Conservation (phyloP, 1,284 basidiomycete species). For the Leccinum ponderosum region DNA sequence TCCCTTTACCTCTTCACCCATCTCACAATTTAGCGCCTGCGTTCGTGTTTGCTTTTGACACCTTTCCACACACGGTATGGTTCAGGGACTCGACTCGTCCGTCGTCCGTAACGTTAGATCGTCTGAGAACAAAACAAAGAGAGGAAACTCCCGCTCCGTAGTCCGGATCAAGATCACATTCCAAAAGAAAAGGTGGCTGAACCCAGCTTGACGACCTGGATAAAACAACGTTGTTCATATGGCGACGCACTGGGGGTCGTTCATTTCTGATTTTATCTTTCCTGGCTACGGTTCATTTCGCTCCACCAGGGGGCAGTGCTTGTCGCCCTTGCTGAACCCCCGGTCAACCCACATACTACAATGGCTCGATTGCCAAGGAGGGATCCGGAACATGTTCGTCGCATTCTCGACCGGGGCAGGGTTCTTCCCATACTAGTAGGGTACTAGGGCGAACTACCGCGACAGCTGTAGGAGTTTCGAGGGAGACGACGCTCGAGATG, state of each 20-base stretch:
- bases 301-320: background rate
- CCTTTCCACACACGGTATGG: background rate
- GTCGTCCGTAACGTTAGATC: background rate
- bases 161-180: background rate
- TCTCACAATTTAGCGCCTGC: background rate
- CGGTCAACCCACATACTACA: too few relatives aligned
- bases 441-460: background rate
- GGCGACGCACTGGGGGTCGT: background rate
- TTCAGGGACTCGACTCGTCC: background rate
- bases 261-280: background rate
- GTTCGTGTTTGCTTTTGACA: background rate
- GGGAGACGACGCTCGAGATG: background rate
- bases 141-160: background rate
- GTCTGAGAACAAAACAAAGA: background rate
- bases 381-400: background rate
- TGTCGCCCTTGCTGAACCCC: too few relatives aligned
- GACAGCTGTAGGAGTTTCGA: background rate
- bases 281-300: background rate
- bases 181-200: background rate
- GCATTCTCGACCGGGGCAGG: background rate
- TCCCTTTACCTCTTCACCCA: background rate
- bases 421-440: background rate
- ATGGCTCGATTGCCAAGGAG: background rate
- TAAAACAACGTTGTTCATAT: background rate
- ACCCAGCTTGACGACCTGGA: background rate